These are phyloP conservation scores for Sphagnum tenellum DNA, from an alignment of 225 moss, liverwort and hornwort genomes.

Conservation along the genomic window DNA sequence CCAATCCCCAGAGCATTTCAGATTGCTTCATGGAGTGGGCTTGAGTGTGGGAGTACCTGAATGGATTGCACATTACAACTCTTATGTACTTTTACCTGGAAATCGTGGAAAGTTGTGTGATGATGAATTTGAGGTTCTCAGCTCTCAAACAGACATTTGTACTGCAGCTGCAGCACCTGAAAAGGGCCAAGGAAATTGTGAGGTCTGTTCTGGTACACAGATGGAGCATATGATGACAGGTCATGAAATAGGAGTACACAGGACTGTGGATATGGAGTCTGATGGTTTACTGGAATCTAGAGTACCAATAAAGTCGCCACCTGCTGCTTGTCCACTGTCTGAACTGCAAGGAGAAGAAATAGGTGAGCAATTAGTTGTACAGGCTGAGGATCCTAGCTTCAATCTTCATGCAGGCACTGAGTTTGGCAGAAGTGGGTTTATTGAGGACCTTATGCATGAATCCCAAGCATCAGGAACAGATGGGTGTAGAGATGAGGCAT, in stretches of 20 bases:
- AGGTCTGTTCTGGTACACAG: no score
- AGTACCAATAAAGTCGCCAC: no score
- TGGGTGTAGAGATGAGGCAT: slow-evolving; percentile 19
- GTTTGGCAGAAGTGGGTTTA: neutral
- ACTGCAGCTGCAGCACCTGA: slow-evolving; percentile 4
- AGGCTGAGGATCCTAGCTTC: neutral
- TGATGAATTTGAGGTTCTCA: slow-evolving; percentile 4
- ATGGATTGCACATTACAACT: slow-evolving; percentile 50
- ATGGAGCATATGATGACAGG: no score
- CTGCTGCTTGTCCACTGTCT: neutral
- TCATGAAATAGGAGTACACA: no score
- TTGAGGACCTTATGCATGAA: neutral
- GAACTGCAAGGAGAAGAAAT: neutral
- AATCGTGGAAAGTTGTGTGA: slow-evolving; percentile 4
- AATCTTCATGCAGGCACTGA: neutral
- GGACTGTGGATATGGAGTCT: no score
- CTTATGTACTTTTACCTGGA: slow-evolving; percentile 20
- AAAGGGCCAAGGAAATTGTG: neutral
- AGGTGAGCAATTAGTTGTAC: neutral
- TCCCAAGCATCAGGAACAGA: neutral
- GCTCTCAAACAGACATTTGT: slow-evolving; percentile 7
- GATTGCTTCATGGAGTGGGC: slow-evolving; percentile 69
- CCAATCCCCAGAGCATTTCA: slow-evolving; percentile 29
- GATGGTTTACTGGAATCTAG: no score
- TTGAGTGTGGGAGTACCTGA: slow-evolving; percentile 60